Conservation (phyloP, 257 asterid genomes). For the Plantago elongata region DNA sequence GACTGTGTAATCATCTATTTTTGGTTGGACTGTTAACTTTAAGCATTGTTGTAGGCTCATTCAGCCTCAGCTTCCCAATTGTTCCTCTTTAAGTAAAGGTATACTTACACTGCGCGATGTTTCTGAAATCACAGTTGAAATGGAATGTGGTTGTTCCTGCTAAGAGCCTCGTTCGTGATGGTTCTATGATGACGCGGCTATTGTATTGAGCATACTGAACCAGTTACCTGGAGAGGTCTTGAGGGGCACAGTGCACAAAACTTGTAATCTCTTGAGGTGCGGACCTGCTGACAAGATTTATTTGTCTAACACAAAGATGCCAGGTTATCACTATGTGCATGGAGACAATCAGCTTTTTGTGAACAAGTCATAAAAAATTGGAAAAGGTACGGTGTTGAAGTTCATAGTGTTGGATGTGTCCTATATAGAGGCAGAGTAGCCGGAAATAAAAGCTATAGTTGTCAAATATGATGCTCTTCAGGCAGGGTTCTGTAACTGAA, state of each 20-base stretch:
- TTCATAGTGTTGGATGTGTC: constrained; percentile 53
- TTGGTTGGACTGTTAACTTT: no score
- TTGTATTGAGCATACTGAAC: constrained; percentile 46
- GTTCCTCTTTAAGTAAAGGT: no score
- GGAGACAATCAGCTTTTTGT: constrained; percentile 60
- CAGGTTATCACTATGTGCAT: constrained; percentile 42
- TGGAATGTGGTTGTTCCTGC: constrained; percentile 68
- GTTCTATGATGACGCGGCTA: constrained; percentile 62
- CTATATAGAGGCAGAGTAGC: constrained; percentile 64
- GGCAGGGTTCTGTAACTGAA: no score
- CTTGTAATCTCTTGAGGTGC: constrained; percentile 54
- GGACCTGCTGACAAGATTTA: constrained; percentile 66
- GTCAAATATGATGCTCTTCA: no score
- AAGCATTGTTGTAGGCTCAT: no score
- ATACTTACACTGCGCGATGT: constrained; percentile 24
- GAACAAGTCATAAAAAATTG: constrained; percentile 38
- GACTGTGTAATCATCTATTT: no score
- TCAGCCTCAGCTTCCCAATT: no score
- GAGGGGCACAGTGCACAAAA: constrained; percentile 60
- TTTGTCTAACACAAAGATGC: constrained; percentile 60
- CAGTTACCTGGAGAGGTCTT: constrained; percentile 68
- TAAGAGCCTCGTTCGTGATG: constrained; percentile 54
- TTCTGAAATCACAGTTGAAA: constrained; percentile 51
- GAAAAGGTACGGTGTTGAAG: constrained; percentile 43
- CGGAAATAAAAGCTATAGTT: no score